Base-by-base conservation (phyloP, 2,329 filamentous ascomycete species). In the Trichoderma aggressivum region DNA sequence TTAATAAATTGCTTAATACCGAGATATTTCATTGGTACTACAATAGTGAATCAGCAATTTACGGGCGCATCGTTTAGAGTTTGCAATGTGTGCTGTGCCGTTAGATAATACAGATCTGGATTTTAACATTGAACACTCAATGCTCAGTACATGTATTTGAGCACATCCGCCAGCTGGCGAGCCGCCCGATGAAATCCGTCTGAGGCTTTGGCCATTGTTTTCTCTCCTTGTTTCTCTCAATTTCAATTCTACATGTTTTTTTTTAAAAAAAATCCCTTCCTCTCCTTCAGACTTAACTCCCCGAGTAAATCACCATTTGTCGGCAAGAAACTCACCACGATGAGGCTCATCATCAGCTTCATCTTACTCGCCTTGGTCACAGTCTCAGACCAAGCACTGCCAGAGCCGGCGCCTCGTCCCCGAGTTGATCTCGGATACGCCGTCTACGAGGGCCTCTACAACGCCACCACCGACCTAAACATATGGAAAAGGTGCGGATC, bases 401-500 rank as follows among this genome's bases (percentile, higher is more conserved):
- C 65, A 2, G 30, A 28, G 8, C n/a, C 28, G 7, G 36, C 55
- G 10, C 30, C 34, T 18, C 39, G 39, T 7, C 70, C 70, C 14
- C 63, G n/a, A 14, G 70, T 69, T 43, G 70, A 72, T 7, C 18
- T 86, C 1, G 84, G 80, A 10, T 87, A 87, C 70, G 80, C 80
- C 10, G 77, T 78, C 24, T 87, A 87, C 72, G 76, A 82, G 72
- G 85, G 85, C 11, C 78, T 76, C 39, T 78, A 81, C 53, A 80
- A 86, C 72, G 24, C 76, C 5, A 78, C 79, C 0, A 80, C 77
- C 11, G 78, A 79, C 2, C 63, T 86, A 11, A 85, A 86, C 70
- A 76, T 81, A 32, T 86, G 81, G 78, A 83, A 81, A 76, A 83
- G 85, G 84, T 84, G 78, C 60, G 7, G 12, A 12, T 21, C 56